These are phyloP conservation scores for Aspergillus pseudoviridinutans DNA, from an alignment of 2,329 filamentous ascomycete genomes.

Conservation along the genomic window DNA sequence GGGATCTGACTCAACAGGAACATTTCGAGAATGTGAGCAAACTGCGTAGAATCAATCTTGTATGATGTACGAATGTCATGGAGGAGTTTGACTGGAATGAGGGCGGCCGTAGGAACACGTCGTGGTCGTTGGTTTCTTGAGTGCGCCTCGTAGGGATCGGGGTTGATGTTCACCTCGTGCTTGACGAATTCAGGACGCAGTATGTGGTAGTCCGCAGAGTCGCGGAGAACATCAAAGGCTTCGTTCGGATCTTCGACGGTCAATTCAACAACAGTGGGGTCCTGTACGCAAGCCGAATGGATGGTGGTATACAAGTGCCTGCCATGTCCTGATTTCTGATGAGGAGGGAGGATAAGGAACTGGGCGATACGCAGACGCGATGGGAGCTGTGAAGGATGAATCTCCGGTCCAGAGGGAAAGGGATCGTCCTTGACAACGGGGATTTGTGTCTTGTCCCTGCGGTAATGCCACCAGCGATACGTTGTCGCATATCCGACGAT, in stretches of 20 bases:
- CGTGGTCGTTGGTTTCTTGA: conserved; percentile 35
- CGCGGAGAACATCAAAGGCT: conserved; percentile 61
- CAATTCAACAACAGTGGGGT: conserved; percentile 70
- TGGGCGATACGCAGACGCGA: conserved; percentile 85
- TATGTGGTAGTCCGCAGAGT: conserved; percentile 57
- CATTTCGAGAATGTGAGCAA: conserved; percentile 60
- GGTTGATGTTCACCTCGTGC: conserved; percentile 46
- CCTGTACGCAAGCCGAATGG: conserved; percentile 64
- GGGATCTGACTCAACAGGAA: conserved; percentile 58
- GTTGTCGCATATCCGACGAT: conserved; percentile 88
- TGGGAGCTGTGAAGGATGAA: conserved; percentile 59
- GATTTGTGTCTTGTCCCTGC: conserved; percentile 35
- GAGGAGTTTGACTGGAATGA: conserved; percentile 51
- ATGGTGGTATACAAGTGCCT: conserved; percentile 76
- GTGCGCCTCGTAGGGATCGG: conserved; percentile 35
- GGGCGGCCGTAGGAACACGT: conserved; percentile 47
- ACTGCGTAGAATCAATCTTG: conserved; percentile 60
- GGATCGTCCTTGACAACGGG: conserved; percentile 41
- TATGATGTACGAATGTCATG: conserved; percentile 48
- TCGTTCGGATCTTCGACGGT: conserved; percentile 90
- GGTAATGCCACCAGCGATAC: conserved; percentile 72
- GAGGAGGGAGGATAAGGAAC: conserved; percentile 85
- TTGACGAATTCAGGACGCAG: conserved; percentile 51
- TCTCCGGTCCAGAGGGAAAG: conserved; percentile 38
- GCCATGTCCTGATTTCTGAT: conserved; percentile 76